These are phyloP conservation scores for Cardiospermum halicacabum DNA, from an alignment of 345 rosid genomes.

Conservation along the genomic window DNA sequence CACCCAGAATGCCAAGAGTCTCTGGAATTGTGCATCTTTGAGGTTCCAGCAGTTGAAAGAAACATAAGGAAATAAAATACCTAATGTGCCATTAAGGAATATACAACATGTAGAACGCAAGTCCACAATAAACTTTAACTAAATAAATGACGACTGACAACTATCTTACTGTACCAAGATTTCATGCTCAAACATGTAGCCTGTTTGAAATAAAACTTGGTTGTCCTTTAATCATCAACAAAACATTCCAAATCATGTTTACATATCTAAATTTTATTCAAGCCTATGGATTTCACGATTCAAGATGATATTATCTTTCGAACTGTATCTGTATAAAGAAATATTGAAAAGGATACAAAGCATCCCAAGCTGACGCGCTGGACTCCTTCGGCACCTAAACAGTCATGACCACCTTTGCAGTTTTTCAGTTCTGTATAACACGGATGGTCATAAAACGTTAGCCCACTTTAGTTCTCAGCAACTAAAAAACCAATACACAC, in stretches of 20 bases:
- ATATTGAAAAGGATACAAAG: slow-evolving; percentile 73
- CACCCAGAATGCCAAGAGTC: slow-evolving; percentile 94
- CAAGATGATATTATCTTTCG: not conserved
- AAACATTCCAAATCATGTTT: not conserved
- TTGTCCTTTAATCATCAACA: not conserved
- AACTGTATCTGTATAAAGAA: no score
- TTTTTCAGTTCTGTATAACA: slow-evolving; percentile 42
- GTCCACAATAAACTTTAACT: not conserved
- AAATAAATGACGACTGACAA: not conserved
- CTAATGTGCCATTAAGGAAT: slow-evolving; percentile 38
- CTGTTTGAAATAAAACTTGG: not conserved
- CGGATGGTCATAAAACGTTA: not conserved
- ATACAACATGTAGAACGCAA: not conserved
- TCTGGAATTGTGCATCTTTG: slow-evolving; percentile 54
- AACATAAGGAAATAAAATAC: slow-evolving; percentile 73
- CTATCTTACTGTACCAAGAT: no score
- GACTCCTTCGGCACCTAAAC: slow-evolving; percentile 91
- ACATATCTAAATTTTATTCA: not conserved
- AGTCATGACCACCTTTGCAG: slow-evolving; percentile 68
- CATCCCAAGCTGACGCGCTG: slow-evolving; percentile 96
- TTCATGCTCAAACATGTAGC: not conserved
- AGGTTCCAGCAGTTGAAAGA: slow-evolving; percentile 59
- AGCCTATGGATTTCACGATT: not conserved
- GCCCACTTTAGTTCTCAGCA: not conserved
- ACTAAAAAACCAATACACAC: no score